Evolutionary conservation across 164 flowering plant genomes (phyloP), one percentile per base, ranked within the genome.

Genomic region (Vitis rupestris): DNA sequence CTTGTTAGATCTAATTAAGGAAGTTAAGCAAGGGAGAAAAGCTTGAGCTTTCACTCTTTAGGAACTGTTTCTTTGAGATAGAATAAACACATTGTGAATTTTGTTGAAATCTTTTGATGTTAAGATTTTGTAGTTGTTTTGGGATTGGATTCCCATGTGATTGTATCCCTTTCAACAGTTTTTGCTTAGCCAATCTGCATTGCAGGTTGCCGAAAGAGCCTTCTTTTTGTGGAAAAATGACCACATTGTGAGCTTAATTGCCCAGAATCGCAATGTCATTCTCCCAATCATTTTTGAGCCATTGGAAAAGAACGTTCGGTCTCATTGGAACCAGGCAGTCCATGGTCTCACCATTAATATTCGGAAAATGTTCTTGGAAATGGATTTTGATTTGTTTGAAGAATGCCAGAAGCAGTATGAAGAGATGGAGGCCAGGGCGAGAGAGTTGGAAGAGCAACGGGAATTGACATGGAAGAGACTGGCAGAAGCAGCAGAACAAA

Each of bases 161-260:
- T 10, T 14, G 12, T 37, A 9, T 49, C 19, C 50, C 54, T 17
- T 9, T 63, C 23, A 9, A 63, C 19, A 49, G 10, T 6, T 19
- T 72, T 61, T 62, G 60, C 68, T 63, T 23, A 70, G 62, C 30
- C 30, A 52, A 16, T 56, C 56, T 67, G 49, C 65, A 62, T 77
- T 69, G 68, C 91, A 91, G 97, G 94, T 91, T 14, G 92, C 97
- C 29, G 97, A 91, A 71, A 78, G 97, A 58, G 87, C 94, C 16
- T 88, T 91, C 53, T 91, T 89, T 74, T 76, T 91, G 71, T 91
- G 97, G 97, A 91, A 91, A 64, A 91, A 89, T 52, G 97, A 91
- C 56, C 94, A 91, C 70, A 81, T 91, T 27, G 92, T 91, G 68
- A 76, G 88, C 80, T 79, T 91, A 63, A 91, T 91, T 44, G 94